Evolutionary conservation across 768 basidiomycete species (phyloP).

Genomic region (Lentinula sp.): DNA sequence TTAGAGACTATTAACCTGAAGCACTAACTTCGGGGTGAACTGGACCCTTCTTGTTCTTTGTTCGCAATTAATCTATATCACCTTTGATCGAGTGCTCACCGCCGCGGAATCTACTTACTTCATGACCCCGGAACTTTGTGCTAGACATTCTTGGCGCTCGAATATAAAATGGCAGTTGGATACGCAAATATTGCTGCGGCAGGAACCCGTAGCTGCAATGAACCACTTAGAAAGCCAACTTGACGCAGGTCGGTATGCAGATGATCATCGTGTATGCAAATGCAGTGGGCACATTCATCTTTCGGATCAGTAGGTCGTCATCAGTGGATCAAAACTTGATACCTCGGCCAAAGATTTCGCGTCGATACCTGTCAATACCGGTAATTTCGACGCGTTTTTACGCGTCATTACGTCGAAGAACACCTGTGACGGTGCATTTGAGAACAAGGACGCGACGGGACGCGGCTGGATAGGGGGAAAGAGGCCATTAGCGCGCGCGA

Average conservation of each 20-base stretch:
- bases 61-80: not conserved
- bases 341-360: not conserved
- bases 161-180: too few relatives aligned
- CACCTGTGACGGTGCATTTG: not conserved
- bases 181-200: too few relatives aligned
- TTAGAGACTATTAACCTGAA: not conserved
- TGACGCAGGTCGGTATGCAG: not conserved
- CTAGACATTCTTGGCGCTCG: too few relatives aligned
- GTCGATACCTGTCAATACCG: not conserved
- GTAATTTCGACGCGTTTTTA: conserved; percentile 3
- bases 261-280: not conserved
- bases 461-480: not conserved
- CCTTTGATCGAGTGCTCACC: not conserved
- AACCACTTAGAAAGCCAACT: too few relatives aligned
- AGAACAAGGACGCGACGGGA: not conserved
- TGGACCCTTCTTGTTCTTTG: not conserved
- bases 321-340: not conserved
- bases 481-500: not conserved
- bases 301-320: not conserved
- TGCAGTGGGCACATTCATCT: not conserved
- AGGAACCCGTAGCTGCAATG: too few relatives aligned
- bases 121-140: too few relatives aligned
- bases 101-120: not conserved
- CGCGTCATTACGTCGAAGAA: conserved; percentile 3
- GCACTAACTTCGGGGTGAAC: too few relatives aligned